Base-by-base conservation (phyloP, 208 protist species). In the Tritrichomonas foetus region DNA sequence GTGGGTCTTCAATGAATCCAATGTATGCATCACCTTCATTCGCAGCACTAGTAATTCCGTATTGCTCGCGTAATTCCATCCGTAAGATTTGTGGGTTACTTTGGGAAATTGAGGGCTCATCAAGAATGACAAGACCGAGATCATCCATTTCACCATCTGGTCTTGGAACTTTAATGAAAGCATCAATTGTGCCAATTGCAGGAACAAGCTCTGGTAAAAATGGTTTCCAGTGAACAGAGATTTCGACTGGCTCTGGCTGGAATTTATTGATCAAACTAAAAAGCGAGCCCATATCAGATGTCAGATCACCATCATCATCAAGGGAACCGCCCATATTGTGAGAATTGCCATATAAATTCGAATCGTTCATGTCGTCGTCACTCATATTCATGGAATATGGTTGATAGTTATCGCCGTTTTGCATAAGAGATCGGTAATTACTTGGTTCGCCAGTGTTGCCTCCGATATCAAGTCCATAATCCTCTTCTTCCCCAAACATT, bases 11-110 rank as follows among this genome's bases (percentile, higher is more conserved):
- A 57, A 61, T 89, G 33, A 33, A 44, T 33, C 78, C 78, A 57
- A 89, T 89, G 27, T 89, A 89, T 39, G 47, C 78, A 89, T 89
- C 78, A 57, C 78, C 47, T 89, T 89, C 78, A 47, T 89, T 44
- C 39, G 16, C 78, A n/a, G 64, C 3, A 57, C 27, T 33, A 39
- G 47, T 27, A 39, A 89, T 57, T 13, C 78, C 78, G 30, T 89
- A 89, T 49, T 89, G 33, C 22, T 89, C 78, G 3, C 78, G 41
- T 33, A 89, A 27, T 36, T 89, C 41, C 78, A 89, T 89, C 3
- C 47, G 41, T 25, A 89, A 5, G 27, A 89, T 39, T 89, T 89
- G 78, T 27, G 78, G 78, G 41, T 89, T 49, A 57, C 41, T 53
- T 11, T 49, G 47, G 1, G 41, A 25, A 57, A 89, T 89, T 53